phyloP scores from a whole-genome alignment of 2,329 filamentous ascomycete species.

The Aspergillus aculeatus region DNA sequence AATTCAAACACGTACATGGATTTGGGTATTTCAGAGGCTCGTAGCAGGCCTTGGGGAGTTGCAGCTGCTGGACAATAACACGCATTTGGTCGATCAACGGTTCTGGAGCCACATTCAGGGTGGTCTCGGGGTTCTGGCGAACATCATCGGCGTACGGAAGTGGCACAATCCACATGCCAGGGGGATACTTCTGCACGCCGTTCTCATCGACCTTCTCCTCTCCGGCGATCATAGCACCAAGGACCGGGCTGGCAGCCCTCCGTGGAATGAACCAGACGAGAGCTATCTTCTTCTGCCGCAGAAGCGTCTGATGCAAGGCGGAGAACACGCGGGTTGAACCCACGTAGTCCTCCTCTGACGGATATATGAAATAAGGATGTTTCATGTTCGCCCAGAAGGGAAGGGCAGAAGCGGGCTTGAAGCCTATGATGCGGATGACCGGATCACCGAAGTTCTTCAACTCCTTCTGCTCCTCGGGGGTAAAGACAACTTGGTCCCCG shows the following conservation, averaged over 20 bases:
- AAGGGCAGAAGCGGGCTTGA: conserved; percentile 75
- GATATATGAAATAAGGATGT: conserved; percentile 89
- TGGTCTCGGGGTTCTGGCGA: conserved; percentile 67
- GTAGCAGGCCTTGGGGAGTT: conserved; percentile 81
- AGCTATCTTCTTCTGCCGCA: conserved; percentile 75
- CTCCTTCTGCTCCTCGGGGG: conserved; percentile 74
- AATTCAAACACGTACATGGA: conserved; percentile 50
- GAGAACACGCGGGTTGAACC: conserved; percentile 92
- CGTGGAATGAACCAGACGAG: conserved; percentile 88
- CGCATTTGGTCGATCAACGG: conserved; percentile 78
- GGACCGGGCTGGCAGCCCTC: conserved; percentile 71
- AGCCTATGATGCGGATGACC: conserved; percentile 84
- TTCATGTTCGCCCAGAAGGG: conserved; percentile 82
- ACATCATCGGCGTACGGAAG: conserved; percentile 90
- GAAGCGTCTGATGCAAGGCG: conserved; percentile 82
- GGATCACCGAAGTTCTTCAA: conserved; percentile 80
- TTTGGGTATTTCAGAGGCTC: conserved; percentile 89
- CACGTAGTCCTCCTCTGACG: conserved; percentile 83
- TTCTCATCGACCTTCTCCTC: conserved; percentile 63
- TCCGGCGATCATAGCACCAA: conserved; percentile 81
- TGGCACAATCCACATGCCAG: conserved; percentile 84
- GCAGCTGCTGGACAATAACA: conserved; percentile 76
- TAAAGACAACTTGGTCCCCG: conserved; percentile 83
- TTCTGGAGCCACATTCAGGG: conserved; percentile 61
- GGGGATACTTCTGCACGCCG: conserved; percentile 69